Base-by-base conservation (phyloP, 2,329 filamentous ascomycete genomes). In the Fusarium miscanthi region DNA sequence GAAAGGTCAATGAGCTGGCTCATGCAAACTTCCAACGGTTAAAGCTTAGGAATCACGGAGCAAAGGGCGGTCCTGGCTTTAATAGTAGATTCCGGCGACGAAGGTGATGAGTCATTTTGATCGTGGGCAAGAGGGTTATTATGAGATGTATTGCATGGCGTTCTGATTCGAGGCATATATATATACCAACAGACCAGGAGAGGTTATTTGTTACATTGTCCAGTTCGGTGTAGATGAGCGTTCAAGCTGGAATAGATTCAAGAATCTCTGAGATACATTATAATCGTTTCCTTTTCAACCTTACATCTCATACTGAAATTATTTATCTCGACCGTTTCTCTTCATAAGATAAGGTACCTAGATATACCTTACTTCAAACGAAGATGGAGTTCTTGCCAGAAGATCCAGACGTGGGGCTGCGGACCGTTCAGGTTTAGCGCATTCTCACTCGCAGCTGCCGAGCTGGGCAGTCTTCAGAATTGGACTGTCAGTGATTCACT, bases 1-100 rank as follows among this genome's bases (percentile, higher is more conserved):
- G 86, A 75, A 92, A 91, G 82, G 88, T 92, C 54, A 90, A 88
- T 75, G 89, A 89, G 70, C 80, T 89, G 73, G 90, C 90, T 19
- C 87, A 91, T 75, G 86, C 89, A 69, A 92, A 92, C 81, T 92
- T 92, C 80, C 89, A 89, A 79, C 82, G 88, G 61, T 79, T 92
- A 66, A 92, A 92, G 83, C 81, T 92, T 77, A 85, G 84, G 74
- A 91, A 91, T 74, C 82, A 84, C 6, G 90, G 89, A 7, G 82
- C 87, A n/a, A 92, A 91, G 79, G 90, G 89, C 4, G 89, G 88
- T 8, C 84, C 87, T 25, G 87, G 84, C 4, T 83, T 85, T 76
- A 87, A 87, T 64, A 90, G 88, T 78, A 85, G 85, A 59, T 92
- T 91, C 78, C 84, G 89, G 62, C 83, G 89, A 69, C 84, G 85